These are phyloP conservation scores for Kazachstania martiniae DNA, from an alignment of 805 yeast species.

Conservation along the genomic window DNA sequence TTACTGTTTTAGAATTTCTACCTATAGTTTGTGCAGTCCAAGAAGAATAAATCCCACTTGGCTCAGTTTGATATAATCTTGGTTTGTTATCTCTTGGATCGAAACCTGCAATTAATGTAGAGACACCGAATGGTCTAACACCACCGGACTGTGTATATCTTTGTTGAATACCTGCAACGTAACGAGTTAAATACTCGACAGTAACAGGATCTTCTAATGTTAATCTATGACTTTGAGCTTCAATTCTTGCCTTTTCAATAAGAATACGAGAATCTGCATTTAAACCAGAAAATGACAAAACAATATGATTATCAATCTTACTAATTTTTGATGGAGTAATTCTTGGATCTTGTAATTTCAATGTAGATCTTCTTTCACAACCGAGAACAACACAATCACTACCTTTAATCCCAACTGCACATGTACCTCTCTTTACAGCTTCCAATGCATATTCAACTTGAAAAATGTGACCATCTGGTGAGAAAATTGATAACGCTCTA, in stretches of 20 bases:
- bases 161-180: conserved; percentile 97
- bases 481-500: conserved; percentile 93
- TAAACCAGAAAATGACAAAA: conserved; percentile 91
- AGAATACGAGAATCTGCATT: conserved; percentile 97
- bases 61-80: conserved; percentile 87
- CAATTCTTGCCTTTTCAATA: conserved; percentile 90
- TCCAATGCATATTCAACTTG: conserved; percentile 97
- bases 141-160: conserved; percentile 97
- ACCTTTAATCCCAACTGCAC: conserved; percentile 96
- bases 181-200: conserved; percentile 83
- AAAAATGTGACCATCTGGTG: conserved; percentile 99
- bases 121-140: conserved; percentile 94
- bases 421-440: conserved; percentile 96
- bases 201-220: conserved; percentile 92
- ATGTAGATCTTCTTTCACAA: conserved; percentile 90
- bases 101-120: conserved; percentile 91
- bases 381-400: conserved; percentile 82
- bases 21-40: conserved; percentile 99
- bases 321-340: conserved; percentile 93
- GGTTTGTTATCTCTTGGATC: conserved; percentile 71
- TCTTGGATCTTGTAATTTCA: conserved; percentile 92
- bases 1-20: conserved; percentile 85
- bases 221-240: conserved; percentile 89
- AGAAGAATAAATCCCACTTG: conserved; percentile 92
- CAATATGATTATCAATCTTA: conserved; percentile 79